These are phyloP conservation scores for Mycena metata DNA, from an alignment of 768 basidiomycete genomes.

Conservation along the genomic window DNA sequence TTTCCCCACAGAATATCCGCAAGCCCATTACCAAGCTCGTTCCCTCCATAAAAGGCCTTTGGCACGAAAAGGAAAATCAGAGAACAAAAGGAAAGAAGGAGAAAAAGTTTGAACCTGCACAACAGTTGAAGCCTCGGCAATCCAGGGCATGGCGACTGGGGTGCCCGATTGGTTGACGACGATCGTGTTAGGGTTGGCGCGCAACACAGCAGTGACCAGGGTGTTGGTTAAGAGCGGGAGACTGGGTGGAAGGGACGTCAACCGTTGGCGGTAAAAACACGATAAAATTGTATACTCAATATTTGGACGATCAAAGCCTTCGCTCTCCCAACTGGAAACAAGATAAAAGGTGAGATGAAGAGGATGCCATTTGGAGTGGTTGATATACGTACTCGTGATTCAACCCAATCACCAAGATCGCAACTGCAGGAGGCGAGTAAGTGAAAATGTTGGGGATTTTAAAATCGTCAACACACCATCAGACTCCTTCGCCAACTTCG, in stretches of 20 bases:
- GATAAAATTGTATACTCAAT: conserved; percentile 53
- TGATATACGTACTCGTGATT: conserved; percentile 65
- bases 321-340: conserved; percentile 64
- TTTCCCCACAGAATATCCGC: conserved; percentile 73
- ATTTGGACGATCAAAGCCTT: conserved; percentile 69
- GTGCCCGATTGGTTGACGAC: conserved; percentile 71
- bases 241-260: conserved; percentile 37
- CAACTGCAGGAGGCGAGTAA: conserved; percentile 48
- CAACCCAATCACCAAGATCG: conserved; percentile 65
- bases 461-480: too few relatives aligned
- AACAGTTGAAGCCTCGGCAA: conserved; percentile 50
- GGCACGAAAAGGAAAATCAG: background rate
- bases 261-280: background rate
- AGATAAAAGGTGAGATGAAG: background rate
- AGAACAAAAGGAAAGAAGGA: conserved; percentile 4
- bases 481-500: conserved; percentile 52
- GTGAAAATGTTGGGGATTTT: too few relatives aligned
- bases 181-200: conserved; percentile 67
- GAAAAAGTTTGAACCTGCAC: conserved; percentile 51
- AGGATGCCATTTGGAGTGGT: background rate
- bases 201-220: conserved; percentile 62
- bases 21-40: conserved; percentile 68
- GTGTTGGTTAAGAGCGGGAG: conserved; percentile 66
- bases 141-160: conserved; percentile 69
- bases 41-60: conserved; percentile 67